Conservation (phyloP, 257 asterid species). For the Verbascum thapsus region DNA sequence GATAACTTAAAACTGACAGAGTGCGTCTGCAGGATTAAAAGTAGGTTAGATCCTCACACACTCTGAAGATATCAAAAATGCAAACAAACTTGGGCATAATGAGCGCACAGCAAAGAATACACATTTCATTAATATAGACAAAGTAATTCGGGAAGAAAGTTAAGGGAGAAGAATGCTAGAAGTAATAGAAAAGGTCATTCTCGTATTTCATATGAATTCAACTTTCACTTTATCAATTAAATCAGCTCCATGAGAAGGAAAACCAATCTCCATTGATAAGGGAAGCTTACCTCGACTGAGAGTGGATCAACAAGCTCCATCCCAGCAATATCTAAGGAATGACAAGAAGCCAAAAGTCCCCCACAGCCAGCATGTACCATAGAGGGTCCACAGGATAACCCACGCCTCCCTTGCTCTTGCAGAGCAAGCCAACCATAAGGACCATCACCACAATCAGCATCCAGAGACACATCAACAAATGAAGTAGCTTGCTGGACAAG, state of each 20-base stretch:
- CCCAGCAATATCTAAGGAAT: conserved; percentile 96
- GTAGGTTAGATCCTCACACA: conserved; percentile 9
- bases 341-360: conserved; percentile 90
- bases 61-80: conserved; percentile 2
- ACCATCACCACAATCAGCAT: conserved; percentile 96
- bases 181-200: conserved; percentile 13
- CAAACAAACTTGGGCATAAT: conserved; percentile 15
- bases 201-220: neutral
- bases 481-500: conserved; percentile 99
- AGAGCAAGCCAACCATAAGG: conserved; percentile 96
- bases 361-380: conserved; percentile 99
- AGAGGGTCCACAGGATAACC: conserved; percentile 96
- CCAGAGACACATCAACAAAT: conserved; percentile 92
- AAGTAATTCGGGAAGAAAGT: conserved; percentile 6
- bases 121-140: neutral
- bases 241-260: conserved; percentile 10
- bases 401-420: conserved; percentile 98
- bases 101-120: neutral
- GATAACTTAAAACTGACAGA: neutral
- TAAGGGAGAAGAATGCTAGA: conserved; percentile 1
- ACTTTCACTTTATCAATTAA: conserved; percentile 11
- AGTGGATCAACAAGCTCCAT: conserved; percentile 96
- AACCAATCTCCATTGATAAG: conserved; percentile 21
- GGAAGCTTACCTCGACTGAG: conserved; percentile 74
- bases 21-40: conserved; percentile 2